These are phyloP conservation scores for Pterocarpus santalinus DNA, from an alignment of 306 rosid species.

Conservation along the genomic window DNA sequence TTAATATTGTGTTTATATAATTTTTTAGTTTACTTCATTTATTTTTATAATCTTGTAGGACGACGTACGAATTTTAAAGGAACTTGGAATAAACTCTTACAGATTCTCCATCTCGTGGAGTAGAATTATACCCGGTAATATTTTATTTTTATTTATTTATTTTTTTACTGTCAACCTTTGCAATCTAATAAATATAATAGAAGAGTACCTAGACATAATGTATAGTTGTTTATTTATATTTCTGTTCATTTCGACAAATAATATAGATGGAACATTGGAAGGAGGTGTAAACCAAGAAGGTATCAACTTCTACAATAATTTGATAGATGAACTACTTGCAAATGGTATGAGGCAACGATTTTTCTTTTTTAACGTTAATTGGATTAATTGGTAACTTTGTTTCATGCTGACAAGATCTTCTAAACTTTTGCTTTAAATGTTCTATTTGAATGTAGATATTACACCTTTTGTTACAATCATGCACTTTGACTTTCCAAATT, in stretches of 20 bases:
- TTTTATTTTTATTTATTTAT: too few species aligned
- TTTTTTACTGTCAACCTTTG: not conserved
- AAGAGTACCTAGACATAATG: too few species aligned
- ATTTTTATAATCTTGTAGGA: conserved; percentile 23
- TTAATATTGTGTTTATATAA: not conserved
- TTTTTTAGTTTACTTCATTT: not conserved
- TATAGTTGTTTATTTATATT: not conserved
- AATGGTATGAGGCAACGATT: conserved; percentile 37
- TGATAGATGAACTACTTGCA: conserved; percentile 47
- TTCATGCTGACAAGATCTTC: not conserved
- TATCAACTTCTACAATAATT: conserved; percentile 46
- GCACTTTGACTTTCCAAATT: conserved; percentile 40
- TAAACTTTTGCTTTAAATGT: not conserved
- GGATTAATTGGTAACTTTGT: not conserved
- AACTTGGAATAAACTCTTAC: conserved; percentile 45
- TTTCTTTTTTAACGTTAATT: not conserved
- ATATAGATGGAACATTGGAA: conserved; percentile 47
- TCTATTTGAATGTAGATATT: conserved; percentile 14
- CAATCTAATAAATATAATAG: not conserved
- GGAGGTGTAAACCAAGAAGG: conserved; percentile 56
- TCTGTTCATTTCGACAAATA: not conserved
- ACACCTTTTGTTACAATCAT: conserved; percentile 39
- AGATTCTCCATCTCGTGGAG: conserved; percentile 54
- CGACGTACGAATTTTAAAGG: conserved; percentile 41
- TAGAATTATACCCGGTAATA: conserved; percentile 48